phyloP scores from a whole-genome alignment of 2,329 filamentous ascomycete species.

The Fusarium subtropicale region DNA sequence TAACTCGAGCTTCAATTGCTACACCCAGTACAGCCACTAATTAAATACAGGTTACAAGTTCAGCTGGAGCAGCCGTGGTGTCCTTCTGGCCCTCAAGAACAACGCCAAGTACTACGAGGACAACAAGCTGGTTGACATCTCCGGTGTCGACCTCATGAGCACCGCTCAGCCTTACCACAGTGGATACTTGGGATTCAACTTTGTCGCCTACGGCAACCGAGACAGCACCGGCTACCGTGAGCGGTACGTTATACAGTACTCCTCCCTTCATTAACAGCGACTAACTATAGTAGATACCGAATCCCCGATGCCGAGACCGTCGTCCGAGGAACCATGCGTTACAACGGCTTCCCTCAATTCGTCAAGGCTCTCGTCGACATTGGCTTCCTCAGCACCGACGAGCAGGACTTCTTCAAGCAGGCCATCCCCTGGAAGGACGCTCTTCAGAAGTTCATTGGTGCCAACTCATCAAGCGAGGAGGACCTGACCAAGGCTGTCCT shows the following conservation, averaged over 20 bases:
- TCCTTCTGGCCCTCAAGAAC: conserved; percentile 88
- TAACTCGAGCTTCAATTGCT: not conserved
- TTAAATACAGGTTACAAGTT: conserved; percentile 72
- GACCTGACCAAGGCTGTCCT: conserved; percentile 80
- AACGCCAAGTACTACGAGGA: conserved; percentile 85
- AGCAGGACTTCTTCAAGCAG: conserved; percentile 68
- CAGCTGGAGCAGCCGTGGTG: conserved; percentile 72
- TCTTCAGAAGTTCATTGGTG: conserved; percentile 79
- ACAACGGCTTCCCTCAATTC: conserved; percentile 91
- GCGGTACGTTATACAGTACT: conserved; percentile 67
- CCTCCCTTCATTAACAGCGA: not conserved
- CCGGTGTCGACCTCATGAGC: conserved; percentile 78
- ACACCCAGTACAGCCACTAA: not conserved
- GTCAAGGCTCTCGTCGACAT: conserved; percentile 88
- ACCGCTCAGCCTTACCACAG: conserved; percentile 90
- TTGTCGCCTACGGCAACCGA: conserved; percentile 93
- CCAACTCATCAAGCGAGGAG: conserved; percentile 71
- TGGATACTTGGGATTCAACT: conserved; percentile 80
- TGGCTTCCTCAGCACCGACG: conserved; percentile 80
- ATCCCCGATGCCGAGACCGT: conserved; percentile 95
- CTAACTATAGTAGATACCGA: conserved; percentile 53
- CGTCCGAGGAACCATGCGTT: conserved; percentile 83
- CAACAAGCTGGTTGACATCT: conserved; percentile 77
- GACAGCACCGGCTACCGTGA: conserved; percentile 90
- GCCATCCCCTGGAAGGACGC: conserved; percentile 86